Conservation (phyloP, 495 filamentous ascomycete species). For the Poronia punctata region DNA sequence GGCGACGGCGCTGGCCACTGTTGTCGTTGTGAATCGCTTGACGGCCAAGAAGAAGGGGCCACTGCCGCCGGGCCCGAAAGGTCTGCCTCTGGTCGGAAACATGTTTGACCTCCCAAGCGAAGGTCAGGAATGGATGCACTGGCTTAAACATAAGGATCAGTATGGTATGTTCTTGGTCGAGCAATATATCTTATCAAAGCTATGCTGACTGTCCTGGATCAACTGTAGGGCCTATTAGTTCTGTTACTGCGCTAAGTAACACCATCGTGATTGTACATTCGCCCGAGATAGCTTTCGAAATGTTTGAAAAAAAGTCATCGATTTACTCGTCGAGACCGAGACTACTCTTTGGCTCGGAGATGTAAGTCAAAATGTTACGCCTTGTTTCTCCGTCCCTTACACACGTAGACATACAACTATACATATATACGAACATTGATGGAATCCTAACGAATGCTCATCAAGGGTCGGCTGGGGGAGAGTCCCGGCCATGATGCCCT, state of each 20-base stretch:
- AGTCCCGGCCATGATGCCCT: slow-evolving; percentile 20
- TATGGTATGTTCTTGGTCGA: slow-evolving; percentile 22
- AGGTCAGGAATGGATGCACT: slow-evolving; percentile 35
- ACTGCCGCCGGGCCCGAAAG: no score
- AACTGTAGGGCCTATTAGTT: slow-evolving; percentile 38
- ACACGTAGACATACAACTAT: not conserved
- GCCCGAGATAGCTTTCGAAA: slow-evolving; percentile 29
- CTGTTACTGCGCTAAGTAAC: slow-evolving; percentile 35
- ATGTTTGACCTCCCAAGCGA: slow-evolving; percentile 29
- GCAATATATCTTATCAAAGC: not conserved
- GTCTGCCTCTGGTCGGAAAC: slow-evolving; percentile 39
- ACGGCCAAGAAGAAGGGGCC: no score
- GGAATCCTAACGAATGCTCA: no score
- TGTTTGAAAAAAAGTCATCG: slow-evolving; percentile 36
- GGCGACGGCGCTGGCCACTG: no score
- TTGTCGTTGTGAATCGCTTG: no score
- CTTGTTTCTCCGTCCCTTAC: not conserved
- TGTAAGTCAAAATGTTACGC: slow-evolving; percentile 4
- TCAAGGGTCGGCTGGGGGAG: slow-evolving; percentile 21
- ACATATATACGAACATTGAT: no score
- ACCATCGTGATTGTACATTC: slow-evolving; percentile 41
- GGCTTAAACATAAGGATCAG: slow-evolving; percentile 41
- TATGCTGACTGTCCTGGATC: not conserved
- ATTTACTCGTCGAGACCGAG: slow-evolving; percentile 34
- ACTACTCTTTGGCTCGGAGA: slow-evolving; percentile 3